Percentiles rank a stretch among this genome's conserved stretches.
Conservation (phyloP, 352 stramenopile species). For the Globisporangium canariense region DNA sequence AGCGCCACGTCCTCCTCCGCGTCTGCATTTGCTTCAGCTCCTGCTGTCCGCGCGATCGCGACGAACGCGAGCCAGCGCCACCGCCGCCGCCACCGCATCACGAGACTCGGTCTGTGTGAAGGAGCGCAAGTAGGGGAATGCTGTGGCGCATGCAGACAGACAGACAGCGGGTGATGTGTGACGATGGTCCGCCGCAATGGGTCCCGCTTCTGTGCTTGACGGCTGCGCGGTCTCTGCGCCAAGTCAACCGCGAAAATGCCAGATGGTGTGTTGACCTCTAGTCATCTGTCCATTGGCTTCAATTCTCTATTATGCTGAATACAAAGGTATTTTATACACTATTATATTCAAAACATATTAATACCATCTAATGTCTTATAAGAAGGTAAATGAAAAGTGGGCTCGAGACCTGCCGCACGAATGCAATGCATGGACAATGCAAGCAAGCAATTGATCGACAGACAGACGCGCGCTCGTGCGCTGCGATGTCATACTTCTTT, state of each 20-base stretch:
- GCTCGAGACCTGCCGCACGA: neutral
- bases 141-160: neutral
- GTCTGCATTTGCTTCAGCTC: neutral
- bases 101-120: neutral
- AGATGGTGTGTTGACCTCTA: neutral
- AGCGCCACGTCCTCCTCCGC: neutral
- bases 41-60: neutral
- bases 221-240: neutral
- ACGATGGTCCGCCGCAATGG: neutral
- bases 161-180: neutral
- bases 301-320: neutral
- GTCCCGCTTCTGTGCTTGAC: neutral
- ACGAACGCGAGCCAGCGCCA: neutral
- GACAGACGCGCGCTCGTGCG: neutral
- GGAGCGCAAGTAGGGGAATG: neutral
- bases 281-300: neutral
- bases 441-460: neutral
- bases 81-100: constrained; percentile 1
- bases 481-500: neutral
- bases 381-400: neutral
- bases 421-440: neutral
- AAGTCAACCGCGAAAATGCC: neutral
- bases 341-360: too few species aligned
- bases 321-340: neutral
- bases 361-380: neutral